Evolutionary conservation across 2,329 filamentous ascomycete genomes (phyloP).

Genomic region (Cadophora gregata): DNA sequence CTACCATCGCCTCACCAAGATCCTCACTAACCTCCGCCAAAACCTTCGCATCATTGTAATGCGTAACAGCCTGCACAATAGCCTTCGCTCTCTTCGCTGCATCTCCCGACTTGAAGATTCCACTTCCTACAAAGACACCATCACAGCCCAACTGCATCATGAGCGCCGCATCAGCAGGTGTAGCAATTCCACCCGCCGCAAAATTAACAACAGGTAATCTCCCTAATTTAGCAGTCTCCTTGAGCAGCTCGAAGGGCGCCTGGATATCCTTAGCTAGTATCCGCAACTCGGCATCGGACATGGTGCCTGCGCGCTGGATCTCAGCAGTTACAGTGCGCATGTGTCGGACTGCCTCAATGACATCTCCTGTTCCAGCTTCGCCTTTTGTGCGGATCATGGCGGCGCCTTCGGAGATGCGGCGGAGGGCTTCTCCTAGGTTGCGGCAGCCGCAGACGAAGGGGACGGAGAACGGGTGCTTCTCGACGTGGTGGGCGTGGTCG

Average conservation of each 20-base stretch:
- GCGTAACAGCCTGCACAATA: constrained; percentile 92
- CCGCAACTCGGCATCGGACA: constrained; percentile 75
- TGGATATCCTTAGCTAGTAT: constrained; percentile 82
- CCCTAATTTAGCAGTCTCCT: constrained; percentile 85
- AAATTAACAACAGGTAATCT: constrained; percentile 97
- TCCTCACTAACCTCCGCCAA: constrained; percentile 87
- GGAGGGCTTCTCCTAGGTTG: constrained; percentile 90
- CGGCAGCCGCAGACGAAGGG: constrained; percentile 98
- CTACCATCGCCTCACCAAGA: constrained; percentile 97
- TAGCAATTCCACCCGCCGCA: constrained; percentile 98
- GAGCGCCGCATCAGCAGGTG: constrained; percentile 92
- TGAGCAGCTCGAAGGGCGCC: constrained; percentile 78
- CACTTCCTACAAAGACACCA: constrained; percentile 94
- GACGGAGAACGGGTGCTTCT: constrained; percentile 80
- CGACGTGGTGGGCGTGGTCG: constrained; percentile 88
- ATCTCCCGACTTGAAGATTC: constrained; percentile 97
- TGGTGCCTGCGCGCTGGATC: constrained; percentile 72
- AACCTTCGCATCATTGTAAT: constrained; percentile 84
- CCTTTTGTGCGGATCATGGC: constrained; percentile 99
- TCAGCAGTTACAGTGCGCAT: constrained; percentile 89
- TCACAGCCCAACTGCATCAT: constrained; percentile 99
- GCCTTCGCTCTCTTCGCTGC: constrained; percentile 89
- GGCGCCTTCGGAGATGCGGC: constrained; percentile 89
- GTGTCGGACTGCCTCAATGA: constrained; percentile 95
- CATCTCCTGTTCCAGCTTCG: constrained; percentile 95